Percentiles rank a stretch among this genome's conserved stretches.
Conservation (phyloP, 805 yeast species). For the Yarrowia divulgata region DNA sequence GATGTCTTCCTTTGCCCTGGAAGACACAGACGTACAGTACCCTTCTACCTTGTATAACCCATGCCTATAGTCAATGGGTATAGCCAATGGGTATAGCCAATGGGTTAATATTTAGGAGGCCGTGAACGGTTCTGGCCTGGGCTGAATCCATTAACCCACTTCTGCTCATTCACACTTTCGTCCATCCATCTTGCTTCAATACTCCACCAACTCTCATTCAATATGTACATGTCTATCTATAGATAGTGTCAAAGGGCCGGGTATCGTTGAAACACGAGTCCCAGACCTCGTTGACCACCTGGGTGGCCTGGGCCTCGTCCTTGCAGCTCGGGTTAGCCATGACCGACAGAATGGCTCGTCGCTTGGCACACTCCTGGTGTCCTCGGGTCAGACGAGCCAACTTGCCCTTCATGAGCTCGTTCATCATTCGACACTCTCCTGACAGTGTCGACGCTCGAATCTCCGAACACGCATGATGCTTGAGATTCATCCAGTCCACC, state of each 20-base stretch:
- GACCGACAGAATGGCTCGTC: constrained; percentile 88
- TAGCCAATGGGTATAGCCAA: too few relatives aligned
- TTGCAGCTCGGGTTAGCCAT: constrained; percentile 84
- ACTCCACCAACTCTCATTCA: too few relatives aligned
- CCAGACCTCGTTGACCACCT: constrained; percentile 87
- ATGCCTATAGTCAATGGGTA: too few relatives aligned
- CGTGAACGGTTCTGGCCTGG: too few relatives aligned
- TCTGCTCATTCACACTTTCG: too few relatives aligned
- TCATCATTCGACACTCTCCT: constrained; percentile 93
- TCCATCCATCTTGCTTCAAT: too few relatives aligned
- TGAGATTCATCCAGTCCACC: constrained; percentile 82
- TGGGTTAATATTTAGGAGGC: too few relatives aligned
- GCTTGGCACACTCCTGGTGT: constrained; percentile 87
- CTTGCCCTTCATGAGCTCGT: constrained; percentile 70
- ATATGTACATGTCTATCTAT: constrained; percentile 55
- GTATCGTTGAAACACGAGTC: constrained; percentile 93
- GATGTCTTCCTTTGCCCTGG: too few relatives aligned
- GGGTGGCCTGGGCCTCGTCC: constrained; percentile 73
- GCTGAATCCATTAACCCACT: too few relatives aligned
- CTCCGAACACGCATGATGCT: constrained; percentile 97
- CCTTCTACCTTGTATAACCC: too few relatives aligned
- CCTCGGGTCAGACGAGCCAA: constrained; percentile 68
- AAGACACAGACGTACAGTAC: too few relatives aligned
- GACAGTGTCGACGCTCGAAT: constrained; percentile 90
- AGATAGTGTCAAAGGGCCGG: constrained; percentile 92